A percentile compares a stretch with the other conserved stretches of the same genome.
phyloP scores from a whole-genome alignment of 805 yeast genomes.

The Hanseniaspora lachancei region DNA sequence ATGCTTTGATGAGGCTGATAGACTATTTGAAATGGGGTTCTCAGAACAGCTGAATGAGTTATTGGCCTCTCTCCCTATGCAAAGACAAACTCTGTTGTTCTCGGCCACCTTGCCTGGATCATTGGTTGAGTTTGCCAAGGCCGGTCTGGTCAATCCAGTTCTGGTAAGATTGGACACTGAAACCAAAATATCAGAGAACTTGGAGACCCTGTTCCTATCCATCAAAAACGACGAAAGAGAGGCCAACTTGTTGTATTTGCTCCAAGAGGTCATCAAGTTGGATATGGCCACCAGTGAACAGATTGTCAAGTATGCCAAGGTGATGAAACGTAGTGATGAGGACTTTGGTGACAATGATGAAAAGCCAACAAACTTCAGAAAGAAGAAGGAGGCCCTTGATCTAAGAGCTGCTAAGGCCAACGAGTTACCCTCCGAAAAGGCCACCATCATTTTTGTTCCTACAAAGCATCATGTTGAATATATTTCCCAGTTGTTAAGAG shows the following conservation, averaged over 20 bases:
- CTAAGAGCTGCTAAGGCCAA: slow-evolving; percentile 59
- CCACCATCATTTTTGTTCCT: slow-evolving; percentile 90
- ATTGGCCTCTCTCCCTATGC: slow-evolving; percentile 65
- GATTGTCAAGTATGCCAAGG: slow-evolving; percentile 29
- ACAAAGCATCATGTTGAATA: slow-evolving; percentile 97
- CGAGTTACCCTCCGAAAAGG: slow-evolving; percentile 67
- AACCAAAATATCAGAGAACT: slow-evolving; percentile 72
- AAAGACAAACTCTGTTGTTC: slow-evolving; percentile 77
- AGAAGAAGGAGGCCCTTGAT: slow-evolving; percentile 24
- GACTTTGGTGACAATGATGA: slow-evolving; percentile 29
- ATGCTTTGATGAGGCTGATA: slow-evolving; percentile 94
- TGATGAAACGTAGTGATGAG: slow-evolving; percentile 36
- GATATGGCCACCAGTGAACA: slow-evolving; percentile 70
- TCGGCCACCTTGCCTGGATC: slow-evolving; percentile 91
- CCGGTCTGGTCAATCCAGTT: slow-evolving; percentile 86
- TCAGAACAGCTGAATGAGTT: slow-evolving; percentile 86
- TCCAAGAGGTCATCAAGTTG: slow-evolving; percentile 73
- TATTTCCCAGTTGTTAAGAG: slow-evolving; percentile 52
- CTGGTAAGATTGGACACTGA: slow-evolving; percentile 89
- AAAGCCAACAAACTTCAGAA: slow-evolving; percentile 28
- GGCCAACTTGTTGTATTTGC: slow-evolving; percentile 61
- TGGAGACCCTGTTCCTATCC: slow-evolving; percentile 78
- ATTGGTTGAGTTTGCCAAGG: slow-evolving; percentile 91
- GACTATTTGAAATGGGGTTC: slow-evolving; percentile 92
- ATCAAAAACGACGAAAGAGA: slow-evolving; percentile 79